phyloP scores from a whole-genome alignment of 768 basidiomycete species.

The Trametes punicea region DNA sequence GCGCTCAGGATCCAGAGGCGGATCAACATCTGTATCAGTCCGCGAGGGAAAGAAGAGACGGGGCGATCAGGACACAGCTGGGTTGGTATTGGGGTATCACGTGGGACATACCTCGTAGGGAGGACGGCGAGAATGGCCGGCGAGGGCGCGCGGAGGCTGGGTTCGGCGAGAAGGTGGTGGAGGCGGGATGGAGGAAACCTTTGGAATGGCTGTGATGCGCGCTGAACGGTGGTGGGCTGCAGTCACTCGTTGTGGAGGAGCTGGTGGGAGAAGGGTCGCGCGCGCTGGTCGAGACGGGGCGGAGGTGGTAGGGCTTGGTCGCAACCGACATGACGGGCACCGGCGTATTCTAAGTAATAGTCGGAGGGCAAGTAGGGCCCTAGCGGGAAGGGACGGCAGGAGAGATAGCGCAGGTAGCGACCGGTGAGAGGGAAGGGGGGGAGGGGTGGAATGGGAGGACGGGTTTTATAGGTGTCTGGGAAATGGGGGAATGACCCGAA shows the following conservation, averaged over 20 bases:
- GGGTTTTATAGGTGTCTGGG: slow-evolving; percentile 8
- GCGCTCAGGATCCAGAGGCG: slow-evolving; percentile 42
- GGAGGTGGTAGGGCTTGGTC: slow-evolving; percentile 45
- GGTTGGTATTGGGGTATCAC: not conserved
- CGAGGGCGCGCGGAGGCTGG: slow-evolving; percentile 37
- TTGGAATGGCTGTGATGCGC: slow-evolving; percentile 7
- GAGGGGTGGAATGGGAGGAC: not conserved
- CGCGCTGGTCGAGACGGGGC: slow-evolving; percentile 48
- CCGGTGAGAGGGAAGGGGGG: slow-evolving; percentile 4
- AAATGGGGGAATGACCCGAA: slow-evolving; percentile 7
- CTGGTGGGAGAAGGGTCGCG: slow-evolving; percentile 55
- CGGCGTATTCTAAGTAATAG: not conserved
- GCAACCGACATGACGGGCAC: slow-evolving; percentile 16
- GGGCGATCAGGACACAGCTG: not conserved
- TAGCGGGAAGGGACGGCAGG: slow-evolving; percentile 13
- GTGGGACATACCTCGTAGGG: slow-evolving; percentile 48
- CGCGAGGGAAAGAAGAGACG: not conserved
- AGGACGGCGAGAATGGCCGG: slow-evolving; percentile 61
- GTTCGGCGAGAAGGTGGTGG: slow-evolving; percentile 33
- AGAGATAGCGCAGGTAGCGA: not conserved
- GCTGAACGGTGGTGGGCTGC: slow-evolving; percentile 30
- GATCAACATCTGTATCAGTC: slow-evolving; percentile 55
- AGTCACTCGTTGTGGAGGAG: slow-evolving; percentile 45
- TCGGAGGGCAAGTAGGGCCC: not conserved
- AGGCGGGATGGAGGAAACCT: slow-evolving; percentile 8